Evolutionary conservation across 768 basidiomycete species (phyloP).

Genomic region (Pleurotus pulmonarius): DNA sequence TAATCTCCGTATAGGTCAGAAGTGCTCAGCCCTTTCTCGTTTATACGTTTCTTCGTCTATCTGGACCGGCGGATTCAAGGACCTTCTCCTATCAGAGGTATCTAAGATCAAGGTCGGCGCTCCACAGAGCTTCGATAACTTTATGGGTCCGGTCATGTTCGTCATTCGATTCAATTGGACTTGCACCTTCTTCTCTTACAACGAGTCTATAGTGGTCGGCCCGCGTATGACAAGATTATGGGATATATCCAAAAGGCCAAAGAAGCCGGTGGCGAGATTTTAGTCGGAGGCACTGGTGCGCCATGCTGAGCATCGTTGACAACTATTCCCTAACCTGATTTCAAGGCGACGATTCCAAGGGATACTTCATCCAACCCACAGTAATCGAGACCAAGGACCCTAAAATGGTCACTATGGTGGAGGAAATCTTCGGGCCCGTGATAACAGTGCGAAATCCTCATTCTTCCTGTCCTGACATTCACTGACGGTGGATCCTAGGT

Average conservation of each 20-base stretch:
- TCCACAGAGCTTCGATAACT: slow-evolving; percentile 73
- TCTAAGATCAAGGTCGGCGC: slow-evolving; percentile 85
- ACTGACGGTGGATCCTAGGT: slow-evolving; percentile 38
- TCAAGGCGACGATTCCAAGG: slow-evolving; percentile 81
- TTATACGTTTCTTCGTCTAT: slow-evolving; percentile 84
- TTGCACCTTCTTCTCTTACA: too few relatives aligned
- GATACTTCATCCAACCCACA: slow-evolving; percentile 93
- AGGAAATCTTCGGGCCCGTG: slow-evolving; percentile 98
- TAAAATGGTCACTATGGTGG: slow-evolving; percentile 80
- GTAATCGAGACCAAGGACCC: slow-evolving; percentile 93
- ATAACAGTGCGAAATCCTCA: slow-evolving; percentile 56
- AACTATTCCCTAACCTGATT: not conserved
- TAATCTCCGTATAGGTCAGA: slow-evolving; percentile 64
- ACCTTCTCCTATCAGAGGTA: slow-evolving; percentile 67
- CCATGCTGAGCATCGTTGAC: slow-evolving; percentile 1
- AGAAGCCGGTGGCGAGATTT: slow-evolving; percentile 82
- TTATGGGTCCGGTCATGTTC: slow-evolving; percentile 96
- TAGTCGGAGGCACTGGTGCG: slow-evolving; percentile 79
- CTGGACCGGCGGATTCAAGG: slow-evolving; percentile 84
- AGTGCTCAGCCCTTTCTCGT: slow-evolving; percentile 93
- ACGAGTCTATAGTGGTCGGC: slow-evolving; percentile 52
- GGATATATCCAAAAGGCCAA: slow-evolving; percentile 85
- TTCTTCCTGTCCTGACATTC: too few relatives aligned
- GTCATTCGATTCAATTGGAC: slow-evolving; percentile 10
- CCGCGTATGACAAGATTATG: slow-evolving; percentile 86